Conservation (phyloP, 768 basidiomycete species). For the Hericium coralloides region DNA sequence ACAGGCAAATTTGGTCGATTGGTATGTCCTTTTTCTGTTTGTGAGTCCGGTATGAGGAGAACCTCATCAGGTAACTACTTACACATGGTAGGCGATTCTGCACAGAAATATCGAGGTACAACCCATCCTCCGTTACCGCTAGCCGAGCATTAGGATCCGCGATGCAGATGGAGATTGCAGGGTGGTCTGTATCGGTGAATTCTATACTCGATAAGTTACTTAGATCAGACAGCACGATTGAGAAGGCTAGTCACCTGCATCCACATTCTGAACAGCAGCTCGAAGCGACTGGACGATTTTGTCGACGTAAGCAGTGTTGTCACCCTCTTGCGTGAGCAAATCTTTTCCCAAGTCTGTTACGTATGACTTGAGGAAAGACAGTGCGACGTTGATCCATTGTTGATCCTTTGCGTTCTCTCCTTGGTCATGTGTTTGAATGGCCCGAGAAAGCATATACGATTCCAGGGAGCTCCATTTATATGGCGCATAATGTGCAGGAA, state of each 20-base stretch:
- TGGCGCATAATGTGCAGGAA: slow-evolving; percentile 82
- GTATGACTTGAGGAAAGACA: slow-evolving; percentile 68
- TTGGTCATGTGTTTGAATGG: slow-evolving; percentile 55
- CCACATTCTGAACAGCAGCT: slow-evolving; percentile 39
- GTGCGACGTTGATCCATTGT: slow-evolving; percentile 74
- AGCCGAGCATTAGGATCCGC: slow-evolving; percentile 33
- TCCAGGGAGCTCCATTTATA: slow-evolving; percentile 77
- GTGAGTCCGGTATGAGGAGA: background rate
- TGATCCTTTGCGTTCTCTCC: slow-evolving; percentile 51
- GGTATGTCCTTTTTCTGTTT: slow-evolving; percentile 39
- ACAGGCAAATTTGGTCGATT: slow-evolving; percentile 52
- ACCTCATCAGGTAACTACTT: slow-evolving; percentile 18
- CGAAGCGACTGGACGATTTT: slow-evolving; percentile 41
- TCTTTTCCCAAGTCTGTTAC: slow-evolving; percentile 46
- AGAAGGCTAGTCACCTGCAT: slow-evolving; percentile 34
- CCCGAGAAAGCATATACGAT: slow-evolving; percentile 67
- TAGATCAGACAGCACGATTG: no score
- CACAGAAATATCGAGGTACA: slow-evolving; percentile 48
- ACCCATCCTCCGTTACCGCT: slow-evolving; percentile 59
- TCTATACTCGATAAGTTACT: slow-evolving; percentile 32
- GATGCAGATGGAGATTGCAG: slow-evolving; percentile 49
- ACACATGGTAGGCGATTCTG: slow-evolving; percentile 72
- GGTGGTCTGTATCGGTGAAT: slow-evolving; percentile 58
- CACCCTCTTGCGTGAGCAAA: slow-evolving; percentile 43
- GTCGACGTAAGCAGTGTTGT: slow-evolving; percentile 42